Base-by-base conservation (phyloP, 805 yeast genomes). In the Saturnispora sekii region DNA sequence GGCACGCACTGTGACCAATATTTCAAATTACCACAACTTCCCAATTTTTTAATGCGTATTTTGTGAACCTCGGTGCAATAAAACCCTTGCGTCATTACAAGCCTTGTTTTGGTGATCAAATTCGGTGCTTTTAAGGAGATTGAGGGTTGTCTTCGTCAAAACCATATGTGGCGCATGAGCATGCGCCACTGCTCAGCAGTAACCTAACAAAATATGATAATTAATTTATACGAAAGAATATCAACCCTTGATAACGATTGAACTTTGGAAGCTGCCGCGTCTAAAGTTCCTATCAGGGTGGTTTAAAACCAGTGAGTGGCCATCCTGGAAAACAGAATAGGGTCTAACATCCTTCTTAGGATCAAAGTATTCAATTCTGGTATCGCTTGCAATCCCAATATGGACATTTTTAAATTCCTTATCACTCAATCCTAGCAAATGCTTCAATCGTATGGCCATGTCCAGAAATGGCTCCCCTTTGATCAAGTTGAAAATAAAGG, bases 201-300 rank as follows among this genome's bases (percentile, higher is more conserved):
- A 8, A 5, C 26, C 26, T 5, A 21, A 21, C 26, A 26, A 21
- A 9, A 11, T 14, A 35, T 15, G 35, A 29, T 14, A 16, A 18
- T 40, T 35, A 21, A 21, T 14, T 28, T 40, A 39, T 30, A 41
- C 21, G 14, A 34, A 21, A 11, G 18, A 35, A 41, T 33, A 35
- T 11, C 44, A 59, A 46, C 61, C 68, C 57, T 72, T 76, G 46
- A 78, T 77, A 40, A 72, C 71, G 61, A 79, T 79, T 16, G 84
- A 80, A 45, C 79, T 72, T 56, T 76, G 79, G 48, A 65, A 64
- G 7, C 73, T 57, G 5, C 66, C 70, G 44, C 74, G 70, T 48
- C 80, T 71, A n/a, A 79, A 73, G 35, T 79, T 68, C 56, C 93
- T 75, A 59, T 87, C 96, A 1, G 93, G 88, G 56, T 86, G 95